Evolutionary conservation across 2,329 filamentous ascomycete genomes (phyloP), one percentile per base, ranked within the genome.

Genomic region (Trichoderma sp.): DNA sequence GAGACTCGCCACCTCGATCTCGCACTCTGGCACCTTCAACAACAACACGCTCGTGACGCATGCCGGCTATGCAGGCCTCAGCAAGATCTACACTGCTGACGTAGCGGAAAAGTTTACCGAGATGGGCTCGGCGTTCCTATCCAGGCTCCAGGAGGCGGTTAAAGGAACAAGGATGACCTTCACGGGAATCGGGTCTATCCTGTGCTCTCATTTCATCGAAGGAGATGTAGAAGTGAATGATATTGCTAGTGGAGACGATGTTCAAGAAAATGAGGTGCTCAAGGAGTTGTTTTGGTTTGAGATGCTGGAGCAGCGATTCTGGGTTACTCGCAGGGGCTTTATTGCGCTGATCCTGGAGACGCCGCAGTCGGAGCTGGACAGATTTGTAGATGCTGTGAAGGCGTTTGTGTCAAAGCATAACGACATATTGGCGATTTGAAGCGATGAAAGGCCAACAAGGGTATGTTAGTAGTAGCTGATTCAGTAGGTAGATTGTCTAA

Each of bases 1-100:
- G 11, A 77, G 84, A 12, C 76, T 78, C 1, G 71, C 77, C 1
- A 80, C 77, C 1, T 77, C 79, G 0, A 79, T 89, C 12, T 77
- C 82, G 0, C 89, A 92, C 75, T 87, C 88, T 0, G 90, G 90
- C 2, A 92, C 90, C 0, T 92, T 91, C 78, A 91, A 92, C 78
- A 92, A 93, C 76, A 92, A 92, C 77, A 80, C 80, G 0, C 79
- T 91, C 7, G 86, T 86, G 2, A 92, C 91, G 84, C 81, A 83
- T 28, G 86, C 87, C 8, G 90, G 89, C 4, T 73, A 83, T 65
- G 79, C 78, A 5, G 83, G 80, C 0, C 76, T 84, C 6, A 78
- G 77, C 3, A 75, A 79, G 39, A 71, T 84, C 1, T 83, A 80
- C 57, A 80, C 82, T 0, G 76, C 79, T 4, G 77, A 79, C 4